phyloP scores from a whole-genome alignment of 306 rosid genomes.

The Bauhinia variegata region DNA sequence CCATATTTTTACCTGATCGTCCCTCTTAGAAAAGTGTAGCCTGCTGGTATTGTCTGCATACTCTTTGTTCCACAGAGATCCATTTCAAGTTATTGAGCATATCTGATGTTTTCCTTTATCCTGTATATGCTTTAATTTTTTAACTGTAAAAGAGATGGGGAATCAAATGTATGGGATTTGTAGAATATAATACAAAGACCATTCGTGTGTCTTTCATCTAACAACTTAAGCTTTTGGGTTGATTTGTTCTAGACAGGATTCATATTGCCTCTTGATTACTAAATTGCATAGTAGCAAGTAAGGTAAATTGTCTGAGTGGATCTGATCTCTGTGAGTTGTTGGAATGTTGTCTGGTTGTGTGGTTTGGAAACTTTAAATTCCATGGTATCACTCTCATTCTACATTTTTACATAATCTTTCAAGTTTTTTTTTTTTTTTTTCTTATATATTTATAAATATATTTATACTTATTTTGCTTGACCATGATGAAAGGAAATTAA shows the following conservation, averaged over 20 bases:
- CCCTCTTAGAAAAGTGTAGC: not conserved
- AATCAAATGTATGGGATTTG: too few species aligned
- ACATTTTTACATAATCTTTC: not conserved
- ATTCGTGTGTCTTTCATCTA: too few species aligned
- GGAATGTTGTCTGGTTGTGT: not conserved
- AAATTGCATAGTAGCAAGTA: conserved; percentile 22
- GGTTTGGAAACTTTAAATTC: conserved; percentile 13
- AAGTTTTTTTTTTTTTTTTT: not conserved
- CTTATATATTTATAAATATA: too few species aligned
- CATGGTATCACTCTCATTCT: conserved; percentile 17
- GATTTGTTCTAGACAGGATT: not conserved
- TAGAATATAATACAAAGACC: too few species aligned
- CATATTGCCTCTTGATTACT: conserved; percentile 9
- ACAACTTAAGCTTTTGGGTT: too few species aligned
- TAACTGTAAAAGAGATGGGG: too few species aligned
- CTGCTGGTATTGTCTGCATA: conserved; percentile 7
- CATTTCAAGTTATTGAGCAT: conserved; percentile 12
- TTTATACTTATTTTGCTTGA: too few species aligned
- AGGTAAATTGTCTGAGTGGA: conserved; percentile 10
- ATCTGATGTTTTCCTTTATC: not conserved
- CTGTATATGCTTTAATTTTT: too few species aligned
- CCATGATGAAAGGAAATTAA: too few species aligned
- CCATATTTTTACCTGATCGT: not conserved
- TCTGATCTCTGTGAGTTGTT: conserved; percentile 2
- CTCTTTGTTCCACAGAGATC: not conserved